phyloP scores from a whole-genome alignment of 208 protist genomes.

The Leishmania martiniquensis region DNA sequence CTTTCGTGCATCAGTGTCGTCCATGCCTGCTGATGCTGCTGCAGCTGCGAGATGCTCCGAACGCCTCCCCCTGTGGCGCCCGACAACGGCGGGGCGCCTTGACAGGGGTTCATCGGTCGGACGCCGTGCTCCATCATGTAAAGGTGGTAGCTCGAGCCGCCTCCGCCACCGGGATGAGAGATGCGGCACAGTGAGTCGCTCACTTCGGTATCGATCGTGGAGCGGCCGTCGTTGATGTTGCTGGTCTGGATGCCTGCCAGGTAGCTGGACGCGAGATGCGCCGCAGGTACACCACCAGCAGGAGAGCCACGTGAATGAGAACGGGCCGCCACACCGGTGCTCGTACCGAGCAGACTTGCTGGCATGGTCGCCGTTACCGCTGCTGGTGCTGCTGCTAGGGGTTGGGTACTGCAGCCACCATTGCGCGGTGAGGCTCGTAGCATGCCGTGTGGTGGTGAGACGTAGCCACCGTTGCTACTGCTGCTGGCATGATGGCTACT shows the following conservation, averaged over 20 bases:
- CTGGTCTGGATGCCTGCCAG: background rate
- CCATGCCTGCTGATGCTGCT: constrained; percentile 23
- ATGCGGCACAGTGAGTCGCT: constrained; percentile 65
- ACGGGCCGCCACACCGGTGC: constrained; percentile 1
- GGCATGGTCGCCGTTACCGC: background rate
- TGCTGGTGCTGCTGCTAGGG: constrained; percentile 10
- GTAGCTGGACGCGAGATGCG: constrained; percentile 15
- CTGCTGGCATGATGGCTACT: constrained; percentile 8
- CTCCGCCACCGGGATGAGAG: constrained; percentile 27
- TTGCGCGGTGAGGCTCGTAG: constrained; percentile 27
- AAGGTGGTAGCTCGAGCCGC: constrained; percentile 23
- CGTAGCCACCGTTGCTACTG: constrained; percentile 24
- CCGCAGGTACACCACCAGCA: constrained; percentile 1
- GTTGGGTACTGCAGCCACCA: background rate
- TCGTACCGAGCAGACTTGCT: background rate
- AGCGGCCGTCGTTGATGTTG: constrained; percentile 49
- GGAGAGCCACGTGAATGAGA: constrained; percentile 33
- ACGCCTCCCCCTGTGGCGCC: background rate
- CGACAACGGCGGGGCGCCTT: constrained; percentile 7
- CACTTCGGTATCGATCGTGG: constrained; percentile 86
- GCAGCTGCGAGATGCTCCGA: constrained; percentile 13
- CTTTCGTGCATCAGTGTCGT: constrained; percentile 24
- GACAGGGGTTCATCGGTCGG: constrained; percentile 52
- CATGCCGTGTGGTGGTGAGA: constrained; percentile 19
- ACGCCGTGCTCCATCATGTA: constrained; percentile 35